A percentile compares a stretch with the other conserved stretches of the same genome.
Conservation (phyloP, 2,329 filamentous ascomycete species). For the Sporothrix variecibatus region DNA sequence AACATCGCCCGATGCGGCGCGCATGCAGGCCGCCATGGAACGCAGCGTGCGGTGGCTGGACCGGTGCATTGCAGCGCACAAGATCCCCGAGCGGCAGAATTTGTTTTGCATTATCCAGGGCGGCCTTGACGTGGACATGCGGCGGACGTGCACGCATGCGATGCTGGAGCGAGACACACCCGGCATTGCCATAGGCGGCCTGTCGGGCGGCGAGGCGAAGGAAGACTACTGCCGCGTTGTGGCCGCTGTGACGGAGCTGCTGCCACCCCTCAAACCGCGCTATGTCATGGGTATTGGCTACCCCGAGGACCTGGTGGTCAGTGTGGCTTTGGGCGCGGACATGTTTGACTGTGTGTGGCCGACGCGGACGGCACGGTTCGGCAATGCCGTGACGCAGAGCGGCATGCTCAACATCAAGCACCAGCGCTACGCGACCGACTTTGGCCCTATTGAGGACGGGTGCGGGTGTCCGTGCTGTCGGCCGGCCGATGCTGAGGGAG, state of each 20-base stretch:
- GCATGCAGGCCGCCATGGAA: conserved; percentile 94
- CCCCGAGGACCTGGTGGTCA: conserved; percentile 92
- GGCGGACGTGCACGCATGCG: conserved; percentile 76
- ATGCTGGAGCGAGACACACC: conserved; percentile 93
- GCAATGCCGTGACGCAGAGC: conserved; percentile 81
- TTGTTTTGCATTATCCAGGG: conserved; percentile 99
- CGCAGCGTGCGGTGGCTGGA: conserved; percentile 95
- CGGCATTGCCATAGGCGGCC: conserved; percentile 91
- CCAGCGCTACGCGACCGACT: conserved; percentile 74
- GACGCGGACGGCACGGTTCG: conserved; percentile 91
- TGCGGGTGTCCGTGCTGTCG: conserved; percentile 82
- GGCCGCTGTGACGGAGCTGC: conserved; percentile 75
- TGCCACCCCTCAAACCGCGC: conserved; percentile 90
- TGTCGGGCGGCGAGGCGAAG: conserved; percentile 95
- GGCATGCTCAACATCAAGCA: conserved; percentile 87
- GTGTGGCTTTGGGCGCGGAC: conserved; percentile 89
- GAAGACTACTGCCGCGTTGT: conserved; percentile 90
- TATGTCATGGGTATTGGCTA: conserved; percentile 99
- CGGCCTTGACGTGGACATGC: conserved; percentile 83
- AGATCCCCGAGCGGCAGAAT: conserved; percentile 80
- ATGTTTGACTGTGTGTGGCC: conserved; percentile 99
- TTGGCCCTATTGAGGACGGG: conserved; percentile 77
- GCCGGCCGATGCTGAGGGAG: conserved; percentile 39
- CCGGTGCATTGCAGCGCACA: conserved; percentile 87
- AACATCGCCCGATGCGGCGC: conserved; percentile 81